A percentile compares a stretch with the other conserved stretches of the same genome.
phyloP scores from a whole-genome alignment of 495 filamentous ascomycete species.

The Aspergillus mulundensis region DNA sequence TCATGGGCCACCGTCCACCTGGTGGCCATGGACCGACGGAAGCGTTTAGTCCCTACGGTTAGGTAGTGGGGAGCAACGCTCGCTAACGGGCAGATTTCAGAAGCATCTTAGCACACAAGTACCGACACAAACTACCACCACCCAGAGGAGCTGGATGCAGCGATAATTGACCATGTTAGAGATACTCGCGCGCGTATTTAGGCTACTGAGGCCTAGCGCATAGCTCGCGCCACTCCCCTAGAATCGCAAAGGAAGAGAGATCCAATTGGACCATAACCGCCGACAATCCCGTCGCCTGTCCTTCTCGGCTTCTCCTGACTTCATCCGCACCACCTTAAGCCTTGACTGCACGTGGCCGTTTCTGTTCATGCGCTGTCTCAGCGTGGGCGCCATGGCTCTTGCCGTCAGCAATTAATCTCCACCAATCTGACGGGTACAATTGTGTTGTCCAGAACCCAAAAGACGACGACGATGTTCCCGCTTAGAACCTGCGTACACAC shows the following conservation, averaged over 20 bases:
- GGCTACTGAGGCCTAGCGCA: not conserved
- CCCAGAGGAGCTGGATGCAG: not conserved
- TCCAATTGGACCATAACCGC: not conserved
- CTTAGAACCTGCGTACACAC: not conserved
- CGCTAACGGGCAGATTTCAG: not conserved
- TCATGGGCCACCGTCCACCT: not conserved
- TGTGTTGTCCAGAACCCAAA: not conserved
- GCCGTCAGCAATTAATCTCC: not conserved
- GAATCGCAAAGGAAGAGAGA: not conserved
- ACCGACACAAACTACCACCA: not conserved
- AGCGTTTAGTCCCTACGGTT: not conserved
- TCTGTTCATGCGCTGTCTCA: conserved; percentile 1
- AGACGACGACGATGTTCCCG: conserved; percentile 2
- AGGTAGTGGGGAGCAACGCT: not conserved
- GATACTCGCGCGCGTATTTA: not conserved
- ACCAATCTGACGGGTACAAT: conserved; percentile 5
- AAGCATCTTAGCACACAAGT: not conserved
- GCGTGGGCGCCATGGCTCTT: not conserved
- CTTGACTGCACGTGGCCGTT: not conserved
- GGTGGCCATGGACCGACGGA: not conserved
- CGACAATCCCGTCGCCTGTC: not conserved
- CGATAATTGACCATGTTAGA: not conserved
- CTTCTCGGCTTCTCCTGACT: not conserved
- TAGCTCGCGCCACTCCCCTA: not conserved
- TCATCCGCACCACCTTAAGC: not conserved